Percentiles rank a stretch among this genome's conserved stretches.
Conservation (phyloP, 1,284 basidiomycete species). For the Blastosporella zonata region DNA sequence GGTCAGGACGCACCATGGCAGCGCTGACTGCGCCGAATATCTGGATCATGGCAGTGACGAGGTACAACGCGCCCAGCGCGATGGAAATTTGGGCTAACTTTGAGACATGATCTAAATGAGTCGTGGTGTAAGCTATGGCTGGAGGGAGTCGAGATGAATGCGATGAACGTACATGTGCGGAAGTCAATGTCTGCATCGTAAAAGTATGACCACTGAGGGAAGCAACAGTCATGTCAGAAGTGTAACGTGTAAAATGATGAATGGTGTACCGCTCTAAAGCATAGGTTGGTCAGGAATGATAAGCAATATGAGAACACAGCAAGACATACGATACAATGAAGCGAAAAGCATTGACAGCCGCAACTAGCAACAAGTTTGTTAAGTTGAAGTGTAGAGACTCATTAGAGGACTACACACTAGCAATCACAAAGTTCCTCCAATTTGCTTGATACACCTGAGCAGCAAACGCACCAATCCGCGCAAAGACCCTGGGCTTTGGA, state of each 20-base stretch:
- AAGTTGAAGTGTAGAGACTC: background rate
- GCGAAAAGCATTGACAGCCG: conserved; percentile 34
- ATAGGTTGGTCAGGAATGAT: background rate
- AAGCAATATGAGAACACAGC: background rate
- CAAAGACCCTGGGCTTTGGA: conserved; percentile 1
- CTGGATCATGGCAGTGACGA: conserved; percentile 45
- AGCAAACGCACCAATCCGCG: conserved; percentile 28
- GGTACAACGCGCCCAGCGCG: conserved; percentile 37
- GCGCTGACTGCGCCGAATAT: conserved; percentile 56
- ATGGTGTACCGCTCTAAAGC: conserved; percentile 28
- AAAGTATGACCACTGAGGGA: conserved; percentile 28
- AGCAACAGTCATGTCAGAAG: background rate
- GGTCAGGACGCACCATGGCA: conserved; percentile 48
- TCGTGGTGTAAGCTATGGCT: background rate
- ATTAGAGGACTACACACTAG: conserved; percentile 23
- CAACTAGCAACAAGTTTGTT: conserved; percentile 24
- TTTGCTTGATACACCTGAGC: conserved; percentile 33
- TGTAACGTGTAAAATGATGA: background rate
- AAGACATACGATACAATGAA: conserved; percentile 33
- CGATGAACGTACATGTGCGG: conserved; percentile 19
- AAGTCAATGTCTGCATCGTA: conserved; percentile 32
- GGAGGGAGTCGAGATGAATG: background rate
- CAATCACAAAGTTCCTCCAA: conserved; percentile 37
- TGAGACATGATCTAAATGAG: conserved; percentile 25
- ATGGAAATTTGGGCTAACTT: conserved; percentile 31